Base-by-base conservation (phyloP, 192 early-diverging fungal genomes). In the Coemansia sp. region DNA sequence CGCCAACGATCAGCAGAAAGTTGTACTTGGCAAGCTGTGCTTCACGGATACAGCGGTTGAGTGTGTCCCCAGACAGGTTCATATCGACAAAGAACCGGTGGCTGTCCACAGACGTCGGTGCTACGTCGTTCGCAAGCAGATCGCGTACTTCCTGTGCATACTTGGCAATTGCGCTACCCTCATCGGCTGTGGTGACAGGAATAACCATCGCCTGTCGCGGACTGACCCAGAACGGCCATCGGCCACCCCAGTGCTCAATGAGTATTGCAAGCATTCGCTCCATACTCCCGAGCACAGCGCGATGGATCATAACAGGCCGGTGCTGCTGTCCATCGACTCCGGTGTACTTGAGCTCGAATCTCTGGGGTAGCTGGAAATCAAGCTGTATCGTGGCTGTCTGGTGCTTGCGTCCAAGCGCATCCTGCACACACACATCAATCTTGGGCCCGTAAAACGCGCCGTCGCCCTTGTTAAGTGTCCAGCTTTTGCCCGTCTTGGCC, bases 371-470 rank as follows among this genome's bases (percentile, higher is more conserved):
- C 72, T 98, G 94, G 75, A 97, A 98, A 76, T 98, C 96, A 21
- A 98, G 84, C 76, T 98, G 96, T 58, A 97, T 88, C 3, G 96
- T 98, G 6, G 94, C 96, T 7, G 94, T 96, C 68, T 98, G 96
- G 71, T 97, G 96, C 52, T 81, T 81, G 40, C 94, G 82, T 12
- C 91, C 91, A 6, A 92, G 68, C 2, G 90, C 90, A 71, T 98
- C 96, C 61, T 79, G 79, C 1, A 98, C 89, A 60, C 88, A 86
- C 21, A 96, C 88, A 69, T 98, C 96, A 63, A 98, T 96, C 71
- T 98, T 98, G 62, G 96, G 96, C 2, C 96, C 96, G 74, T 98
- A 98, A 69, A 98, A 98, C 2, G 94, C 96, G 6, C 95, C 96
- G 73, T 98, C 96, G 8, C 92, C 94, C 39, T 85, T 77, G 46